These are phyloP conservation scores for Saccharomycopsis oosterbeekiorum DNA, from an alignment of 805 yeast species.

Conservation along the genomic window DNA sequence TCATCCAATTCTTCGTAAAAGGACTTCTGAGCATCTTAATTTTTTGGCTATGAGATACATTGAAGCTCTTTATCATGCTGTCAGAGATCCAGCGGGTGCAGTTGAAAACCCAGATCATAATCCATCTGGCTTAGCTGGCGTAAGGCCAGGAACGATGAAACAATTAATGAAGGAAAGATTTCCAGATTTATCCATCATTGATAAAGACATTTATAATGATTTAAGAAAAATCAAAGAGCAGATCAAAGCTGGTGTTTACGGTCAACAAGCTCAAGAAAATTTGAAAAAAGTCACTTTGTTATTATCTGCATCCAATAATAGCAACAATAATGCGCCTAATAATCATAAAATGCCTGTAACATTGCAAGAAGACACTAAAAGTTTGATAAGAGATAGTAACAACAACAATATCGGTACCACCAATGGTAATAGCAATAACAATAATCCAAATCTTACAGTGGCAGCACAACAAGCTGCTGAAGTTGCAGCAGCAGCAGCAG, in stretches of 20 bases:
- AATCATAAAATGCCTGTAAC: neutral
- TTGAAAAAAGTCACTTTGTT: neutral
- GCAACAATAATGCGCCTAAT: neutral
- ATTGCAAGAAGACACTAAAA: neutral
- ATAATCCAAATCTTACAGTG: neutral
- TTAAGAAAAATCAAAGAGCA: slow-evolving; percentile 14
- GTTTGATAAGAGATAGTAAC: neutral
- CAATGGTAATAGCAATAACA: neutral
- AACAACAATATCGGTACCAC: neutral
- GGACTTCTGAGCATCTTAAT: slow-evolving; percentile 15
- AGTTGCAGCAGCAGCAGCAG: neutral
- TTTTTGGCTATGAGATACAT: slow-evolving; percentile 10
- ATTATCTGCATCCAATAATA: neutral
- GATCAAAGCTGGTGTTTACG: neutral
- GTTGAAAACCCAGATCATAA: neutral
- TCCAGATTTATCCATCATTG: slow-evolving; percentile 16
- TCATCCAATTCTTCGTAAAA: slow-evolving; percentile 17
- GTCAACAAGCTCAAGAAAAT: neutral
- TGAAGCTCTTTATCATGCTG: neutral
- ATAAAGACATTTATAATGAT: slow-evolving; percentile 19
- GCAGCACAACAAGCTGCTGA: neutral
- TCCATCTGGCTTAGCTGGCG: slow-evolving; percentile 3
- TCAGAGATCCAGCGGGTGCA: neutral
- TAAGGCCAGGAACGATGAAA: slow-evolving; percentile 14
- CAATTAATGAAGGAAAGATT: slow-evolving; percentile 11